Evolutionary conservation across 768 basidiomycete species (phyloP).

Genomic region (Erythrobasidium yunnanense): DNA sequence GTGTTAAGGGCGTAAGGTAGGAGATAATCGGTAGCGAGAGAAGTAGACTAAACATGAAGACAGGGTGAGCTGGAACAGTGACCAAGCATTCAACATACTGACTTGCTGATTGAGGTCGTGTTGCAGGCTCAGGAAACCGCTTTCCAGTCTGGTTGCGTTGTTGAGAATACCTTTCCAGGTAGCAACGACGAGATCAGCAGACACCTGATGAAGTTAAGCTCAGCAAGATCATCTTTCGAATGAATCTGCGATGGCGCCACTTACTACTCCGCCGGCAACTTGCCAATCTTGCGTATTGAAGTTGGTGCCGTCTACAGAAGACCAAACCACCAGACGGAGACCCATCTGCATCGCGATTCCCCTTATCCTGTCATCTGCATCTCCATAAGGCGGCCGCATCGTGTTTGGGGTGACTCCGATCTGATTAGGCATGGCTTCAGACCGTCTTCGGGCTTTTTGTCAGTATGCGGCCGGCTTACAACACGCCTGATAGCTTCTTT

Average conservation of each 20-base stretch:
- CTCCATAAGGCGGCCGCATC: slow-evolving; percentile 42
- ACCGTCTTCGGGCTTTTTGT: background rate
- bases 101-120: slow-evolving; percentile 54
- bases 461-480: background rate
- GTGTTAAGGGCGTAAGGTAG: slow-evolving; percentile 63
- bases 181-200: background rate
- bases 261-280: slow-evolving; percentile 56
- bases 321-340: slow-evolving; percentile 72
- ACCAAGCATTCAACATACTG: too few species aligned
- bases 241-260: slow-evolving; percentile 51
- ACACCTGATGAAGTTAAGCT: too few species aligned
- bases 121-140: slow-evolving; percentile 82
- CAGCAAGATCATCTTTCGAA: too few species aligned
- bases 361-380: slow-evolving; percentile 68
- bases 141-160: slow-evolving; percentile 49
- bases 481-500: slow-evolving; percentile 57
- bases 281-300: slow-evolving; percentile 76
- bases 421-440: background rate
- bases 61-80: too few species aligned
- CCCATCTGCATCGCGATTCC: slow-evolving; percentile 77
- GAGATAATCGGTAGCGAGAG: slow-evolving; percentile 75
- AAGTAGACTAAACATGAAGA: too few species aligned
- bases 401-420: slow-evolving; percentile 26
- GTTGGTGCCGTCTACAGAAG: slow-evolving; percentile 57
- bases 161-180: slow-evolving; percentile 50